Evolutionary conservation across 179 eudicot genomes (phyloP), one percentile per base, ranked within the genome.

Genomic region (Carnegiea gigantea): DNA sequence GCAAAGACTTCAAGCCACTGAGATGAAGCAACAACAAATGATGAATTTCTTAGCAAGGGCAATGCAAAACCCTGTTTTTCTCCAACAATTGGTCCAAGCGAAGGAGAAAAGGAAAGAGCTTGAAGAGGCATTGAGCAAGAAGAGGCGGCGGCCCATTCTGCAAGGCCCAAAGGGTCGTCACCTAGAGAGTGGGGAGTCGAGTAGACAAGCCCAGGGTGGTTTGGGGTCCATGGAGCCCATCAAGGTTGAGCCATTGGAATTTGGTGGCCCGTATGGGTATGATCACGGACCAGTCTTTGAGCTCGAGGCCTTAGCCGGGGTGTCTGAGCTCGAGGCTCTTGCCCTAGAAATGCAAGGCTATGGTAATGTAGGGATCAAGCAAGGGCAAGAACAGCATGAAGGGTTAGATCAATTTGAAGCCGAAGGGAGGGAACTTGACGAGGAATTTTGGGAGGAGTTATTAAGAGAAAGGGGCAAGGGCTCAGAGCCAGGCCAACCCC

Each of bases 21-120:
- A 96, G 82, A 76, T 70, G 46, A 92, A 89, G 84, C 99, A 92
- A 81, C 94, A 92, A 64, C 92, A 92, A n/a, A 94, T 95, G 98
- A 96, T 94, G 99, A 91, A 77, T 78, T 96, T 96, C 80, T 74
- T 96, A 62, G 99, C 98, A 11, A 89, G 88, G 76, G 98, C 99
- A 11, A 86, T 96, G 90, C 93, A 91, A 78, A 96, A 91, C 73
- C 98, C 99, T 12, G 83, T 86, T 9, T 96, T 96, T 54, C 77
- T 96, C 5, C 88, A 89, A 26, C 90, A 90, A 46, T 79, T 94
- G 60, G 87, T 88, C 70, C 89, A 88, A 49, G 90, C 88, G 40
- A 93, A 89, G 84, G 94, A 86, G 78, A 89, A 87, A 49, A 90
- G 90, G 23, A 94, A 83, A 80, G 91, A 88, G 40, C 83, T 91